Evolutionary conservation across 108 stramenopile species (phyloP), one percentile per base, ranked within the genome.

Genomic region (Skeletonema menzelii): DNA sequence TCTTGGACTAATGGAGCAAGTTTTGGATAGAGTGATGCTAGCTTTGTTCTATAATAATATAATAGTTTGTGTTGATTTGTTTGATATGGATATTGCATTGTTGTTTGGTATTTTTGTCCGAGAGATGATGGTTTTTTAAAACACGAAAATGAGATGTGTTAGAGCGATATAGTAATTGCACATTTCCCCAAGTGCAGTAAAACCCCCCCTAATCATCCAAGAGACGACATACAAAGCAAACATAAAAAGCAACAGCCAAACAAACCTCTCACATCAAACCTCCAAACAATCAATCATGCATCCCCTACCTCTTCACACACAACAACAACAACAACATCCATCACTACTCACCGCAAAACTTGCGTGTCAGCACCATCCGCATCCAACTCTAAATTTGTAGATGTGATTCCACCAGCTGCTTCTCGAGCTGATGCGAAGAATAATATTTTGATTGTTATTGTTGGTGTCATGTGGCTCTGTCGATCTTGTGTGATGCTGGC

Each of bases 391-490:
- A 91, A 19, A 11, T 44, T 24, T 0, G 76, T 30, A 15, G 77
- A 81, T 11, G 90, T 63, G 14, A 89, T 59, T 30, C 86, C 82
- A 32, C 84, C 88, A 13, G 88, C 89, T n/a, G 88, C 88, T 68
- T 95, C 94, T 65, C 94, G 79, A 27, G 94, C 90, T 26, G 94
- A 91, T 20, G 94, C 94, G 72, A 95, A 95, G 72, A 95, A 90
- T 30, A 95, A 80, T 30, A 95, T 79, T 73, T 85, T 77, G 34
- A 85, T 35, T 19, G 64, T 35, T 27, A 77, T 61, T 28, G 67
- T 27, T 42, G 76, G n/a, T n/a, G n/a, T n/a, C n/a, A n/a, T n/a
- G n/a, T n/a, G n/a, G n/a, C n/a, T n/a, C n/a, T n/a, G n/a, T n/a
- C n/a, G n/a, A n/a, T n/a, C n/a, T n/a, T n/a, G n/a, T n/a, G n/a